Percentiles rank a stretch among this genome's conserved stretches.
phyloP scores from a whole-genome alignment of 805 yeast genomes.

The Hanseniaspora meyeri region DNA sequence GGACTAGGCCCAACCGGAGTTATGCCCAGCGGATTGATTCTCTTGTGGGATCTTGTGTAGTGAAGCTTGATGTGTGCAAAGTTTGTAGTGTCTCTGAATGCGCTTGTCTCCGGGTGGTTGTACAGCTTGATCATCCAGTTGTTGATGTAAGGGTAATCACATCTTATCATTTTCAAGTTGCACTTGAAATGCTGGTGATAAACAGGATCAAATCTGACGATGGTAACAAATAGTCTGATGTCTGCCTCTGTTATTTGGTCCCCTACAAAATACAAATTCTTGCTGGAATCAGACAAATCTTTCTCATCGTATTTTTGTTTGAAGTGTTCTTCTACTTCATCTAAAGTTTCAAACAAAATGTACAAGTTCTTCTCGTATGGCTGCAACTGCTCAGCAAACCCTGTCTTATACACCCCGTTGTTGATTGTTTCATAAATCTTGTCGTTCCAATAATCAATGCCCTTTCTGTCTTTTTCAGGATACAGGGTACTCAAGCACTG shows the following conservation, averaged over 20 bases:
- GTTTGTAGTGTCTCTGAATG: conserved; percentile 65
- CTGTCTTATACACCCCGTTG: conserved; percentile 87
- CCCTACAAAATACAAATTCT: conserved; percentile 41
- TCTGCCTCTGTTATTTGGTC: conserved; percentile 78
- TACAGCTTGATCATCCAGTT: conserved; percentile 73
- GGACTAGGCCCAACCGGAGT: conserved; percentile 87
- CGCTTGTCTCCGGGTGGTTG: conserved; percentile 48
- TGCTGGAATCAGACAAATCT: conserved; percentile 20
- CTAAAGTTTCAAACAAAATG: conserved; percentile 53
- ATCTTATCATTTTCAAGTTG: conserved; percentile 67
- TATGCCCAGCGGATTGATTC: conserved; percentile 69
- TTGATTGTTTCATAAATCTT: conserved; percentile 80
- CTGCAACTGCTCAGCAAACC: conserved; percentile 76
- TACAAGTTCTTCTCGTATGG: conserved; percentile 60
- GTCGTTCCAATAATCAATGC: conserved; percentile 65
- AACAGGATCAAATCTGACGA: conserved; percentile 82
- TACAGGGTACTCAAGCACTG: conserved; percentile 29
- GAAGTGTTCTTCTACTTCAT: conserved; percentile 54
- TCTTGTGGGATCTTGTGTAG: conserved; percentile 74
- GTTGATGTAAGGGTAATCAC: conserved; percentile 65
- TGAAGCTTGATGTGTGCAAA: conserved; percentile 86
- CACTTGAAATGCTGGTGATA: conserved; percentile 94
- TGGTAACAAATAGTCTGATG: conserved; percentile 72
- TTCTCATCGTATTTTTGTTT: conserved; percentile 29
- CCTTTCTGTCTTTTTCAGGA: conserved; percentile 40